Conservation (phyloP, 2,329 filamentous ascomycete genomes). For the Allantophomopsis cytisporea region DNA sequence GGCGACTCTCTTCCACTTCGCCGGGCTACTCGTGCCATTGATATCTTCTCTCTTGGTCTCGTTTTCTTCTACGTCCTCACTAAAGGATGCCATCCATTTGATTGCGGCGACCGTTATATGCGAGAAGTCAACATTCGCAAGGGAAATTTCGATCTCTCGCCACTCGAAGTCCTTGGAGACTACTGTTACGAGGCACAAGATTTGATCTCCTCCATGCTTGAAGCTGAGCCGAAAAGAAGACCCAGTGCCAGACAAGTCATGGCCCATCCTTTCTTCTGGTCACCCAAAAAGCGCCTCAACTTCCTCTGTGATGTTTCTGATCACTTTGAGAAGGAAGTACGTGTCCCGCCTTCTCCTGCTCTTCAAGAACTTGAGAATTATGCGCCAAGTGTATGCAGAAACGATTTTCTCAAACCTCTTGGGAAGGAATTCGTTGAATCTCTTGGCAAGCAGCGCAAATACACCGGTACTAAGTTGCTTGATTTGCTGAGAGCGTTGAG, state of each 20-base stretch:
- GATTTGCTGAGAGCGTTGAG: slow-evolving; percentile 79
- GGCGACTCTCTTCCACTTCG: slow-evolving; percentile 47
- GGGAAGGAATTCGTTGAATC: slow-evolving; percentile 78
- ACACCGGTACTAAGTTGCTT: slow-evolving; percentile 70
- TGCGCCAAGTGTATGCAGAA: slow-evolving; percentile 38
- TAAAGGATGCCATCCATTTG: slow-evolving; percentile 82
- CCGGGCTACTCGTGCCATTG: slow-evolving; percentile 86
- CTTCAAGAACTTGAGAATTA: slow-evolving; percentile 45
- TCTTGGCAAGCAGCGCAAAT: slow-evolving; percentile 88
- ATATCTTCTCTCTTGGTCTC: slow-evolving; percentile 92
- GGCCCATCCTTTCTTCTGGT: slow-evolving; percentile 96
- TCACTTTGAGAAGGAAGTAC: slow-evolving; percentile 84
- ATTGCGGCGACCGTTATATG: slow-evolving; percentile 89
- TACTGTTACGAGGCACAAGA: slow-evolving; percentile 80
- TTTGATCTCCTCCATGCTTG: slow-evolving; percentile 70
- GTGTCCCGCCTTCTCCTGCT: slow-evolving; percentile 63
- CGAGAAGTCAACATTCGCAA: slow-evolving; percentile 96
- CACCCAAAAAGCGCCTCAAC: slow-evolving; percentile 70
- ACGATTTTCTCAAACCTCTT: slow-evolving; percentile 67
- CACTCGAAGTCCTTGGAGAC: slow-evolving; percentile 64
- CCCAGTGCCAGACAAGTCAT: slow-evolving; percentile 71
- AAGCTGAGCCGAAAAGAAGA: slow-evolving; percentile 35
- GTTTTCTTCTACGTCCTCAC: slow-evolving; percentile 99
- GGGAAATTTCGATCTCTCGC: slow-evolving; percentile 59
- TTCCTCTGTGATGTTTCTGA: slow-evolving; percentile 97